Evolutionary conservation across 2,329 filamentous ascomycete genomes (phyloP), one percentile per base, ranked within the genome.

Genomic region (Triangularia setosa): DNA sequence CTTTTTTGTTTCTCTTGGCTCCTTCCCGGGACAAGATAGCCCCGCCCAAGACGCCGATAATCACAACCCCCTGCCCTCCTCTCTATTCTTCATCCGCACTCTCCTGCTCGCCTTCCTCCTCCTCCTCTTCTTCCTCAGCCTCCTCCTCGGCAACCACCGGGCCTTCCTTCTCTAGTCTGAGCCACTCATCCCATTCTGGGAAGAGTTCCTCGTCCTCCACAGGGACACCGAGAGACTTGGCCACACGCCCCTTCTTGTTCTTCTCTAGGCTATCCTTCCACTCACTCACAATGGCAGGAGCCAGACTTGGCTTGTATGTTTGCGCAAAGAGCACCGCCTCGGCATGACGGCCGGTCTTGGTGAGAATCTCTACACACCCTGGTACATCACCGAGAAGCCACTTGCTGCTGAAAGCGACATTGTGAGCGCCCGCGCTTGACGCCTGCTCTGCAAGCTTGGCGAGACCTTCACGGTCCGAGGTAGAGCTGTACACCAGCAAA

Each of bases 291-390:
- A 93, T 82, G 1, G 81, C 84, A 0, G 83, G 79, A 14, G 92
- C 86, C 27, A 88, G 77, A 68, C 90, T 93, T 0, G 95, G 95
- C 80, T 93, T 95, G 79, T 98, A 99, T 2, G 94, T 99, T 78
- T 98, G 94, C 4, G 92, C 87, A 75, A 98, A 96, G 27, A 99
- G 83, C 0, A 93, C 93, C 0, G 95, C 91, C 78, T 99, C 95
- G 0, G 93, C 89, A 35, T 88, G 79, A 55, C 95, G 86, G 69
- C 89, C 89, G 0, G 94, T 97, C 76, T 89, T 87, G 57, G 87
- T 83, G 11, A 99, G 85, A 6, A 96, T 84, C 63, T 92, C 87
- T 23, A 94, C 87, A 73, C 93, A 97, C 21, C 85, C 90, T 27
- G 92, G 86, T 0, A 97, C 80, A 72, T 98, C 92, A 18, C 89